These are phyloP conservation scores for Vickermania ingenoplastis DNA, from an alignment of 208 protist species.

Conservation along the genomic window DNA sequence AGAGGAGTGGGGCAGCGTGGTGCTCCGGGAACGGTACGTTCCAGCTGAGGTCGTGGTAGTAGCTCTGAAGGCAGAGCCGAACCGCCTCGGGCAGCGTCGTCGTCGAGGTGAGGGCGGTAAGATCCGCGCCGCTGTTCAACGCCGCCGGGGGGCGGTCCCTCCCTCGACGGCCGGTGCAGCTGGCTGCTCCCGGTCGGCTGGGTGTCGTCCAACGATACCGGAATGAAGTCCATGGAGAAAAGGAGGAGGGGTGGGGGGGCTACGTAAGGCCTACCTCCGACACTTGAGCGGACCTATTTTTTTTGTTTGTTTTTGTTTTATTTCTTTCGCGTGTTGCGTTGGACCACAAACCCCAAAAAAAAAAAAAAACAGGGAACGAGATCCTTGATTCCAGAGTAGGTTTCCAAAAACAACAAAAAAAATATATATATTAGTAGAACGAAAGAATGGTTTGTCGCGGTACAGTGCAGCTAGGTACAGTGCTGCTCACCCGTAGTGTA, in stretches of 20 bases:
- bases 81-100: constrained; percentile 23
- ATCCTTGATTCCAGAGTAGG: too few species aligned
- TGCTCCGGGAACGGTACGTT: constrained; percentile 41
- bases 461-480: too few species aligned
- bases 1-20: constrained; percentile 46
- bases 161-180: neutral
- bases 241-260: neutral
- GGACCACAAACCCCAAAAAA: too few species aligned
- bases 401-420: too few species aligned
- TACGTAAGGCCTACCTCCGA: too few species aligned
- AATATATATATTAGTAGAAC: too few species aligned
- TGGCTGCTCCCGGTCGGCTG: constrained; percentile 5
- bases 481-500: too few species aligned
- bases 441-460: too few species aligned
- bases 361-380: too few species aligned
- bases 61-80: constrained; percentile 45
- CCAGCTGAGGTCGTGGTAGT: constrained; percentile 66
- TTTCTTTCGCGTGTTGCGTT: too few species aligned
- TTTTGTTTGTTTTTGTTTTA: too few species aligned
- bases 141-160: neutral
- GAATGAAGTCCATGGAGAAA: neutral
- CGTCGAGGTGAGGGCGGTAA: neutral
- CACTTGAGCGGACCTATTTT: too few species aligned
- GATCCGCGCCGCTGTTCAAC: neutral
- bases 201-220: neutral